phyloP scores from a whole-genome alignment of 2,329 filamentous ascomycete species.

The Epichloe gansuensis region DNA sequence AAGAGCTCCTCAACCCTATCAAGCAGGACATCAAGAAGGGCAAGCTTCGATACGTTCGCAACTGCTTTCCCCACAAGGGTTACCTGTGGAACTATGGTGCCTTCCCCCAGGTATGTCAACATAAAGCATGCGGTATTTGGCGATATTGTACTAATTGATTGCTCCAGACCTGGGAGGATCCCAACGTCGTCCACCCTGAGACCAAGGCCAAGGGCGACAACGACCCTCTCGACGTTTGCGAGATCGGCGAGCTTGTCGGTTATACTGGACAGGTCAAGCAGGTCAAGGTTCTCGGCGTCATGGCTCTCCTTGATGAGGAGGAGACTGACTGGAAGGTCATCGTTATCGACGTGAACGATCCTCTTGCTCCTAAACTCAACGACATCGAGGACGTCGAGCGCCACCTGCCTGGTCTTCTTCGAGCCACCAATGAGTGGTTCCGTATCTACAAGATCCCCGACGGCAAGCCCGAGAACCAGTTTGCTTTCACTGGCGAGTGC shows the following conservation, averaged over 20 bases:
- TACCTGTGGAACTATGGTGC: constrained; percentile 99
- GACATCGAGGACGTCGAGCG: constrained; percentile 98
- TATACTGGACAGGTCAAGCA: constrained; percentile 97
- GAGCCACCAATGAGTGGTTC: constrained; percentile 99
- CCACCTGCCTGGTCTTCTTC: constrained; percentile 89
- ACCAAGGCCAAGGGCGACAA: constrained; percentile 99
- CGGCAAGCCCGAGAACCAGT: constrained; percentile 99
- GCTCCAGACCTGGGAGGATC: constrained; percentile 92
- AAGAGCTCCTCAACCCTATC: constrained; percentile 95
- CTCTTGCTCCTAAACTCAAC: constrained; percentile 89
- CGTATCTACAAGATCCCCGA: constrained; percentile 99
- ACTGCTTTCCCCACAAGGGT: constrained; percentile 99
- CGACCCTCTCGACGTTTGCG: constrained; percentile 97
- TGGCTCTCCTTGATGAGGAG: constrained; percentile 97
- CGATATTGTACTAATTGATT: not conserved
- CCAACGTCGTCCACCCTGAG: constrained; percentile 89
- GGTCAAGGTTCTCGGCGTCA: constrained; percentile 98
- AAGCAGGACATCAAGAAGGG: constrained; percentile 99
- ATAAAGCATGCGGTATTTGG: not conserved
- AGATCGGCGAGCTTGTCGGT: constrained; percentile 96
- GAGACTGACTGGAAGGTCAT: constrained; percentile 99
- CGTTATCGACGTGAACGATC: constrained; percentile 97
- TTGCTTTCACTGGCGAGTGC: constrained; percentile 99
- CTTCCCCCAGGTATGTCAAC: constrained; percentile 73
- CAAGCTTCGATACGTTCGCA: constrained; percentile 97